phyloP scores from a whole-genome alignment of 1,139 yeast species.

The Zhuliangozyma parablackwelliae region DNA sequence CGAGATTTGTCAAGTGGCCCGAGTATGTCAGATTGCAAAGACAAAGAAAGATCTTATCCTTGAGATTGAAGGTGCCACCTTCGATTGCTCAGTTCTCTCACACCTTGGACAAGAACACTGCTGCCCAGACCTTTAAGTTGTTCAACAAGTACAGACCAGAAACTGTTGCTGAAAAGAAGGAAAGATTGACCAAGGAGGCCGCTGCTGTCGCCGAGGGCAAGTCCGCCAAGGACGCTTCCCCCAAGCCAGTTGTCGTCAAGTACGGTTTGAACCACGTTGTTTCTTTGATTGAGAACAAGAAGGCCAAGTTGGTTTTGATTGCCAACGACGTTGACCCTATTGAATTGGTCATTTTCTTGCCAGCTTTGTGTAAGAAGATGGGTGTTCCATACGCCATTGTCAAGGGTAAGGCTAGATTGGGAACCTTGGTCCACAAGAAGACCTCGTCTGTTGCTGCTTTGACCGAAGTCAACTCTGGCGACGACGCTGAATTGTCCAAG shows the following conservation, averaged over 20 bases:
- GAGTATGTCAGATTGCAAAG: conserved; percentile 86
- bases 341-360: conserved; percentile 92
- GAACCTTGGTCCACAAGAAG: conserved; percentile 95
- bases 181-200: conserved; percentile 97
- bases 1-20: conserved; percentile 98
- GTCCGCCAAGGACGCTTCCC: conserved; percentile 87
- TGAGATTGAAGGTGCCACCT: conserved; percentile 99
- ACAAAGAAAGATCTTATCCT: conserved; percentile 91
- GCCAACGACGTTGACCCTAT: conserved; percentile 99
- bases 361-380: conserved; percentile 98
- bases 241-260: conserved; percentile 92
- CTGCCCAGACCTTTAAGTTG: conserved; percentile 92
- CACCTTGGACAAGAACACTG: conserved; percentile 97
- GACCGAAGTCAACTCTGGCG: conserved; percentile 89
- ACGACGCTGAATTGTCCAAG: conserved; percentile 89
- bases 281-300: conserved; percentile 93
- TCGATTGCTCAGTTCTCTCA: conserved; percentile 93
- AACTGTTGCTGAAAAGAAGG: conserved; percentile 95
- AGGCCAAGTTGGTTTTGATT: conserved; percentile 92
- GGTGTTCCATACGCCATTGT: conserved; percentile 98
- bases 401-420: conserved; percentile 98
- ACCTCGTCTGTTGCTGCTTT: conserved; percentile 94
- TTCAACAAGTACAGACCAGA: conserved; percentile 99
- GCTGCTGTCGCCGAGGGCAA: conserved; percentile 98
- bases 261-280: conserved; percentile 99